These are phyloP conservation scores for Apostasia shenzhenica DNA, from an alignment of 106 monocot species.

Conservation along the genomic window DNA sequence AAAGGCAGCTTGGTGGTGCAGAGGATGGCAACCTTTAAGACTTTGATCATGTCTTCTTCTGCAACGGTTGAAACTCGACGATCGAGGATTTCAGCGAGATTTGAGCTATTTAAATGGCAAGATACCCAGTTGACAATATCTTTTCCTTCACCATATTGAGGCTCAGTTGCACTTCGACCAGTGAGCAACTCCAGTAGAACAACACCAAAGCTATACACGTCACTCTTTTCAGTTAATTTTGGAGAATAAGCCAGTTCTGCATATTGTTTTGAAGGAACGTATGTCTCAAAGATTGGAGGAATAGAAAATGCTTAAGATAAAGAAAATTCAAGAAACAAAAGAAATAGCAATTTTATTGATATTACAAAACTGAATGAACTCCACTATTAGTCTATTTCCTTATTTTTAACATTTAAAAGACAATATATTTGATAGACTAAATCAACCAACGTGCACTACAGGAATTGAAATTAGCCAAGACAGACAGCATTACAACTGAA, in stretches of 20 bases:
- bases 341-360: too few species aligned
- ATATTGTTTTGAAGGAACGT: not conserved
- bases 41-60: constrained; percentile 42
- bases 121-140: constrained; percentile 86
- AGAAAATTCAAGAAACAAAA: not conserved
- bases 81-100: constrained; percentile 38
- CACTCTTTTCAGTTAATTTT: constrained; percentile 70
- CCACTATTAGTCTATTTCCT: too few species aligned
- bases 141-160: constrained; percentile 60
- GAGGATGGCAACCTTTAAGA: constrained; percentile 66
- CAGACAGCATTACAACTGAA: too few species aligned
- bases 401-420: too few species aligned
- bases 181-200: constrained; percentile 78
- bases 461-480: too few species aligned
- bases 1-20: constrained; percentile 62
- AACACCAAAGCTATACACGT: constrained; percentile 85
- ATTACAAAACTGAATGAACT: too few species aligned
- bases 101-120: constrained; percentile 19
- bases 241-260: constrained; percentile 74
- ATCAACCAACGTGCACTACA: too few species aligned
- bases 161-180: constrained; percentile 38
- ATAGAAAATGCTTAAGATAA: not conserved
- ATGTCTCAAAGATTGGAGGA: not conserved
- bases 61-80: constrained; percentile 11
- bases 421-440: too few species aligned